Evolutionary conservation across 169 alveolate genomes (phyloP), one percentile per base, ranked within the genome.

Genomic region (Plasmodium fragile): DNA sequence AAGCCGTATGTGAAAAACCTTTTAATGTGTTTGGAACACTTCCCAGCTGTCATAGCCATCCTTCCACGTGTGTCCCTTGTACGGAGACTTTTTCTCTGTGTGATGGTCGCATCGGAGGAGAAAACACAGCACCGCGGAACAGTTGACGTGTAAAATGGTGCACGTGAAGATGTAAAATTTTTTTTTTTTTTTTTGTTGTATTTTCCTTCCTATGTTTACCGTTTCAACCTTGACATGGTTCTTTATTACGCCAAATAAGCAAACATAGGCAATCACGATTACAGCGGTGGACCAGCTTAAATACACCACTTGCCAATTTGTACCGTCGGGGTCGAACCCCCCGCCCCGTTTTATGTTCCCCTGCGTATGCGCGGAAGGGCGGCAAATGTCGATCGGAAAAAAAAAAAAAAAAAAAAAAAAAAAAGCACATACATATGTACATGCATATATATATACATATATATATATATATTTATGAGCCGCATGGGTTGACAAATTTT

Each of bases 21-120:
- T 36, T 82, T 84, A 39, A 84, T 71, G 65, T 84, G 59, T 43
- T 84, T 84, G 43, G 84, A 84, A 28, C 92, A 84, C 32, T 84
- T 84, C 55, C 92, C 92, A 13, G 92, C 92, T 30, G 92, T 84
- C 8, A 84, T 72, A 3, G 52, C 36, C 92, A 84, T 84, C 8
- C n/a, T 73, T 16, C 32, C 16, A 65, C 22, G 36, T 28, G 30
- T 65, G 59, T 49, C 22, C 22, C 18, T 11, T 5, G 5, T 45
- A 11, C 11, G 55, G 55, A 45, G n/a, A n/a, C n/a, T n/a, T 7
- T 45, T 11, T 45, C 55, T 11, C 5, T 45, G 55, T 11, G 18
- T 45, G 55, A 45, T 8, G 10, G 55, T 7, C 2, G 18, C 18
- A 45, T 45, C 7, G 59, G 59, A 0, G 59, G 22, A 13, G 59